These are phyloP conservation scores for Sporothrix protearum DNA, from an alignment of 2,329 filamentous ascomycete species.

Conservation along the genomic window DNA sequence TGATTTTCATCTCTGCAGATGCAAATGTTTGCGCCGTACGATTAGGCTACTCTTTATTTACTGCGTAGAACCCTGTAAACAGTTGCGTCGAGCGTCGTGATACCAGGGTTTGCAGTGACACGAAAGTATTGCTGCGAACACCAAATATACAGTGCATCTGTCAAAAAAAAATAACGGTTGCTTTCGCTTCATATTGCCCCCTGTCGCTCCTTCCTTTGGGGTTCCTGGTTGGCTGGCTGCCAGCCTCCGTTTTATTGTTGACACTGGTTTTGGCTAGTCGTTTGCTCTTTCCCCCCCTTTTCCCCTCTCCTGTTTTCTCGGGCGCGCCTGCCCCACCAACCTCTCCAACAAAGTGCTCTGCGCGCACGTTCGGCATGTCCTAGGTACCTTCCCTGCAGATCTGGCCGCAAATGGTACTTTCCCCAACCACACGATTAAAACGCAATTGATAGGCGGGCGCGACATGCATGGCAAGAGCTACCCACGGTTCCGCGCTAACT, in stretches of 20 bases:
- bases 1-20: neutral
- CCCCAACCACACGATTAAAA: constrained; percentile 22
- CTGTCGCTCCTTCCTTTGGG: constrained; percentile 4
- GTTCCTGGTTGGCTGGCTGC: constrained; percentile 6
- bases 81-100: neutral
- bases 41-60: neutral
- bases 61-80: constrained; percentile 10
- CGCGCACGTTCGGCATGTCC: neutral
- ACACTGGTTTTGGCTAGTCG: neutral
- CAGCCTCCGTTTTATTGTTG: constrained; percentile 24
- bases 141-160: constrained; percentile 8
- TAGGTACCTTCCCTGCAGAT: constrained; percentile 4
- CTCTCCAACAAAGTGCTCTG: constrained; percentile 16
- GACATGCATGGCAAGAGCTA: constrained; percentile 22
- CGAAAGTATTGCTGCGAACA: neutral
- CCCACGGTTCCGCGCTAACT: constrained; percentile 21
- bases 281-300: neutral
- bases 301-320: constrained; percentile 9
- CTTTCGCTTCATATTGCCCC: neutral
- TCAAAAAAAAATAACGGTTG: constrained; percentile 18
- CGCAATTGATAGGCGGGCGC: constrained; percentile 17
- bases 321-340: constrained; percentile 21
- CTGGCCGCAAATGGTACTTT: constrained; percentile 1
- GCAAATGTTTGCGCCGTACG: neutral
- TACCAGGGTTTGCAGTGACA: neutral